phyloP scores from a whole-genome alignment of 345 rosid species.

The Pugionium dolabratum region DNA sequence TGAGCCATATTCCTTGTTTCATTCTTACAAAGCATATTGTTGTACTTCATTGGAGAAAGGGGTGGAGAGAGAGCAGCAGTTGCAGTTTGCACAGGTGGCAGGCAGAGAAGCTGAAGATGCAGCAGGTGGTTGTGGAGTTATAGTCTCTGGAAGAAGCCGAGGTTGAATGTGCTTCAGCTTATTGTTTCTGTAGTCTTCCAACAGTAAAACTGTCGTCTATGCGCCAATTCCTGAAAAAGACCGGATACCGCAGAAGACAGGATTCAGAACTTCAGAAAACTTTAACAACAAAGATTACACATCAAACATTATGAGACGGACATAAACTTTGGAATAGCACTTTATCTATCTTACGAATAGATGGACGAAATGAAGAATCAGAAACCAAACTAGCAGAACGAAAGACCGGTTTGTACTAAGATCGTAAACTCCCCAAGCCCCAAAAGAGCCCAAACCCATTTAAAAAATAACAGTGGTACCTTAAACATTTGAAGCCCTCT shows the following conservation, averaged over 20 bases:
- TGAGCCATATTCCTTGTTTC: slow-evolving; percentile 56
- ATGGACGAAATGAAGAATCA: slow-evolving; percentile 2
- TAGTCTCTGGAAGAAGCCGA: slow-evolving; percentile 88
- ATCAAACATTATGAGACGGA: slow-evolving; percentile 1
- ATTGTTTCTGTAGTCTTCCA: slow-evolving; percentile 98
- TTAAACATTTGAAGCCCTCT: background rate
- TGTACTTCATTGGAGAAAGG: slow-evolving; percentile 86
- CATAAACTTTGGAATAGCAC: slow-evolving; percentile 7
- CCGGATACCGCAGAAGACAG: background rate
- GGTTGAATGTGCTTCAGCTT: slow-evolving; percentile 89
- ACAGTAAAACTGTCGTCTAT: slow-evolving; percentile 93
- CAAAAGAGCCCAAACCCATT: slow-evolving; percentile 6
- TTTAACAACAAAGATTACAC: slow-evolving; percentile 13
- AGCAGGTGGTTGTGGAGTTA: slow-evolving; percentile 50
- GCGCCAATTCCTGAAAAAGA: slow-evolving; percentile 74
- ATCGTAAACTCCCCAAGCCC: slow-evolving; percentile 2
- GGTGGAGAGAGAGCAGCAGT: slow-evolving; percentile 61
- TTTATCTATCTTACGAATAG: slow-evolving; percentile 3
- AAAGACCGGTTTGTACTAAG: background rate
- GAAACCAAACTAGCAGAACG: slow-evolving; percentile 21
- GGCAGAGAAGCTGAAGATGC: slow-evolving; percentile 46
- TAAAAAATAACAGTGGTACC: slow-evolving; percentile 17
- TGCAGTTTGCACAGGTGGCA: slow-evolving; percentile 48
- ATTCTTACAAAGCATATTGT: slow-evolving; percentile 56
- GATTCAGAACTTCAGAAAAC: slow-evolving; percentile 12